Evolutionary conservation across 306 rosid species (phyloP), one percentile per base, ranked within the genome.

Genomic region (Cucurbita ficifolia): DNA sequence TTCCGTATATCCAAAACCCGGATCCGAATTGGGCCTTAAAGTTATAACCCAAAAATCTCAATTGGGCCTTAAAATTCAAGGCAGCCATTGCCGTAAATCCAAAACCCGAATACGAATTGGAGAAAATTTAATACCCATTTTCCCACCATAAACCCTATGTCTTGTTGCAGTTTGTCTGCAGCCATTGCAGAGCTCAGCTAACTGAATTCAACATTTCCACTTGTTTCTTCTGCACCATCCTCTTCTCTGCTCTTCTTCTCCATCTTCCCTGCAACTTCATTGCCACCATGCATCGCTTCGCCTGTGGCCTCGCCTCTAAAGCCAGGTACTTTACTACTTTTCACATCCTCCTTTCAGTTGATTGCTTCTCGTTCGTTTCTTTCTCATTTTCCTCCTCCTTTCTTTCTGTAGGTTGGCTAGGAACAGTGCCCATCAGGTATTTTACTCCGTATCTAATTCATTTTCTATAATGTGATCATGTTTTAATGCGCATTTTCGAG

Each of bases 201-300:
- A 54, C 59, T 19, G 5, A 54, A 54, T 42, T 29, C 40, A 59
- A 29, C n/a, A 5, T 24, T 58, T 58, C 40, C 38, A 13, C 42
- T 59, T 16, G 4, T 14, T 33, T 33, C 45, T 60, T 35, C 67
- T 63, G 39, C 36, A 21, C 21, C n/a, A 17, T 49, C 13, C 18
- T 24, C 76, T 53, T 53, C 71, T 49, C 40, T 18, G 6, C 18
- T 24, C 74, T 53, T 53, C 71, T 49, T 18, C 77, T 33, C 72
- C 50, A 60, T 54, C 35, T 17, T 14, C 74, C 46, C 42, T 69
- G 36, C n/a, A 29, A 72, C 7, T 10, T n/a, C 57, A 29, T 51
- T 10, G 11, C 75, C 73, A 79, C 61, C 45, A 84, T 84, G 88
- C 69, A 85, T 43, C 88, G 88, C 50, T 80, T 85, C 76, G 77